Evolutionary conservation across 2,329 filamentous ascomycete species (phyloP).

Genomic region (Colletotrichum liriopes): DNA sequence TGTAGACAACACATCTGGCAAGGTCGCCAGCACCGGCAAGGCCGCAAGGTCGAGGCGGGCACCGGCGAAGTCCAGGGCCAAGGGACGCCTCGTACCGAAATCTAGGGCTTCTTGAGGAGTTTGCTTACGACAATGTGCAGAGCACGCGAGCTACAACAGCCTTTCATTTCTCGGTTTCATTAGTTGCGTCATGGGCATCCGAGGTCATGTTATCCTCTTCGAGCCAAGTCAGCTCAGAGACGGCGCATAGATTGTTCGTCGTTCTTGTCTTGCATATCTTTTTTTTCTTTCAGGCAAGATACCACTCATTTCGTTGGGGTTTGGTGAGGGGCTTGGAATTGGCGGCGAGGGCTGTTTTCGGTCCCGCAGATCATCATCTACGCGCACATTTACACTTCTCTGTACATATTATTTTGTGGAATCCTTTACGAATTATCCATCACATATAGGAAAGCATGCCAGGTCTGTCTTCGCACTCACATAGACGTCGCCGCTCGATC

Average conservation of each 20-base stretch:
- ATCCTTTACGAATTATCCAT: neutral
- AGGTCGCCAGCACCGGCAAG: neutral
- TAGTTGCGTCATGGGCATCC: neutral
- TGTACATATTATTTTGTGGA: constrained; percentile 20
- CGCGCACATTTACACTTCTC: constrained; percentile 17
- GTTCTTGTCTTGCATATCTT: neutral
- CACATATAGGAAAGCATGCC: neutral
- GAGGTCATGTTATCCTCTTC: neutral
- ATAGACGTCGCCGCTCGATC: neutral
- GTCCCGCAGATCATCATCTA: constrained; percentile 19
- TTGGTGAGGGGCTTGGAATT: neutral
- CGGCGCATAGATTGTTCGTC: constrained; percentile 23
- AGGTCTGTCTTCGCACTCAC: neutral
- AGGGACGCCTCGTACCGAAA: neutral
- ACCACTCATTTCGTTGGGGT: constrained; percentile 29
- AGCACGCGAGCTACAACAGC: neutral
- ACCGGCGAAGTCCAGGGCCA: constrained; percentile 5
- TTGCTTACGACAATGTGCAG: neutral
- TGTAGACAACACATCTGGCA: neutral
- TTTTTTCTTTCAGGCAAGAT: constrained; percentile 17
- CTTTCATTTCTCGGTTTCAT: neutral
- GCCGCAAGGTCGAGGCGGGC: constrained; percentile 10
- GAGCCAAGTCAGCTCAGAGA: constrained; percentile 16
- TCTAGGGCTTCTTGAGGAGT: constrained; percentile 14
- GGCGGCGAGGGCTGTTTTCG: constrained; percentile 9